Evolutionary conservation across 352 stramenopile species (phyloP).

Genomic region (Phytopythium ostracodes): DNA sequence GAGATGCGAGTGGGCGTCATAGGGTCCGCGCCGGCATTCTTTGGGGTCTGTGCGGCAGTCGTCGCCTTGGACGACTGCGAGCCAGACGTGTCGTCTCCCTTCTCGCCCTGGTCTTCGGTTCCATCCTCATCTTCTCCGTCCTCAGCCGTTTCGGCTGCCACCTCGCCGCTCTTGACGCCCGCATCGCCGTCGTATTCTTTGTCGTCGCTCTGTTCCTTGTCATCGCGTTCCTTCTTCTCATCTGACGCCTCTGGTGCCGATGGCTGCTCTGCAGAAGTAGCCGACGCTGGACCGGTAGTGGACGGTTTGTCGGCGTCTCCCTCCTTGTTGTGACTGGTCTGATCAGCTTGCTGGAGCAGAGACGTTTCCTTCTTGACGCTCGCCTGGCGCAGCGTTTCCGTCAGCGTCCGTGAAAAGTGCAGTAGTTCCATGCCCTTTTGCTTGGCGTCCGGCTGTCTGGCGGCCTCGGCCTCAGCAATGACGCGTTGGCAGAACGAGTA

Average conservation of each 20-base stretch:
- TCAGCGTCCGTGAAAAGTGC: slow-evolving; percentile 69
- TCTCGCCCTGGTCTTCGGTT: background rate
- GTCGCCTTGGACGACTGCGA: background rate
- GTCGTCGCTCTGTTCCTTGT: background rate
- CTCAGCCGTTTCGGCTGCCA: slow-evolving; percentile 12
- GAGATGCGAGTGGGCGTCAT: slow-evolving; percentile 49
- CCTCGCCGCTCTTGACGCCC: slow-evolving; percentile 3
- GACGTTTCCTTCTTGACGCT: slow-evolving; percentile 63
- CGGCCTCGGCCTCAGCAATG: slow-evolving; percentile 51
- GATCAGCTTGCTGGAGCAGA: slow-evolving; percentile 25
- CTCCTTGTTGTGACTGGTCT: background rate
- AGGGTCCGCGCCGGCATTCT: background rate
- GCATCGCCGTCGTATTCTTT: background rate
- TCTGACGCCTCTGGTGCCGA: too few species aligned
- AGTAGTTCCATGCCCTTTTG: slow-evolving; percentile 74
- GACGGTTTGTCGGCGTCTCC: background rate
- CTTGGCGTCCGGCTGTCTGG: slow-evolving; percentile 46
- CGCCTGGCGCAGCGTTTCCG: slow-evolving; percentile 64
- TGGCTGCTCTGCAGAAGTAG: too few species aligned
- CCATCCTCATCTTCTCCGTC: slow-evolving; percentile 3
- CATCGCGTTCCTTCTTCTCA: background rate
- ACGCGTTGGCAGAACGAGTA: slow-evolving; percentile 74
- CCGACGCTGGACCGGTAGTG: too few species aligned
- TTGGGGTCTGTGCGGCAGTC: background rate
- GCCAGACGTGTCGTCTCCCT: background rate